These are phyloP conservation scores for Leccinum variicolor DNA, from an alignment of 768 basidiomycete species.

Conservation along the genomic window DNA sequence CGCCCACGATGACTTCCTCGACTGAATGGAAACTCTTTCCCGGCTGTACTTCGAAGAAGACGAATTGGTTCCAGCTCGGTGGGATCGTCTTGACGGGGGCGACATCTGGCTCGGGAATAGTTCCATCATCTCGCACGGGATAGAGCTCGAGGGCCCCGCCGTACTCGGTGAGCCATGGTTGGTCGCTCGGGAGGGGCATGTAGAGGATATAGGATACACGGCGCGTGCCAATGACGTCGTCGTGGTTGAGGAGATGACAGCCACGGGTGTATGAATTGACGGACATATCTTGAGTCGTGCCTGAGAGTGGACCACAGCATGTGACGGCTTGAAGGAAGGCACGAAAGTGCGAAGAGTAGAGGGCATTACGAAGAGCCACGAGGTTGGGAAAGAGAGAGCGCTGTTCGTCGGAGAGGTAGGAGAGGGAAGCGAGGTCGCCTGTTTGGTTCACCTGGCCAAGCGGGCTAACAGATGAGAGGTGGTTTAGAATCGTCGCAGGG, in stretches of 20 bases:
- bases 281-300: constrained; percentile 92
- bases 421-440: constrained; percentile 91
- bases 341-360: constrained; percentile 85
- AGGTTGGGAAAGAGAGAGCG: constrained; percentile 77
- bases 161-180: constrained; percentile 84
- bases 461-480: not conserved
- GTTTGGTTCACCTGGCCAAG: constrained; percentile 85
- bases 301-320: constrained; percentile 88
- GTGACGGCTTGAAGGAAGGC: constrained; percentile 81
- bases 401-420: constrained; percentile 76
- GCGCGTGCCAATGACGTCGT: constrained; percentile 95
- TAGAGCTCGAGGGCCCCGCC: constrained; percentile 95
- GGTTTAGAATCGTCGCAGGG: not conserved
- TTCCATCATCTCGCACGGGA: constrained; percentile 57
- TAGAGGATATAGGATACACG: constrained; percentile 96
- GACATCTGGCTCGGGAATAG: constrained; percentile 63
- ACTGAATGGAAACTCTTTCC: constrained; percentile 95
- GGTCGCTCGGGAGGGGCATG: constrained; percentile 75
- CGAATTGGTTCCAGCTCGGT: constrained; percentile 86
- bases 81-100: constrained; percentile 65
- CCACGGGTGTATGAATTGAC: constrained; percentile 89
- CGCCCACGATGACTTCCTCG: constrained; percentile 86
- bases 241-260: constrained; percentile 94
- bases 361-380: constrained; percentile 80
- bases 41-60: constrained; percentile 91